Evolutionary conservation across 805 yeast species (phyloP).

Genomic region (Wickerhamia fluorescens): DNA sequence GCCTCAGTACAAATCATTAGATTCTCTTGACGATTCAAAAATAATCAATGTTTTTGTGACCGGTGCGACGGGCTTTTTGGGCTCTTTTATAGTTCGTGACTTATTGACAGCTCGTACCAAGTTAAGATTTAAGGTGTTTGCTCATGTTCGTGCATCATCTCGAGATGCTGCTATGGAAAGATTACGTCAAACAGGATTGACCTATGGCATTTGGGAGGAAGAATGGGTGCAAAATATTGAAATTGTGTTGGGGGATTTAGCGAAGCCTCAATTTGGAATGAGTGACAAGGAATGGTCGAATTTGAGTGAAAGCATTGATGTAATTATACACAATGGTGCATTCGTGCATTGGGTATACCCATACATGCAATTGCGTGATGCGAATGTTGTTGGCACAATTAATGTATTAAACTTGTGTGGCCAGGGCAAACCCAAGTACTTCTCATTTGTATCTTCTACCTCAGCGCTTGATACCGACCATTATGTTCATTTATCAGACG

Average conservation of each 20-base stretch:
- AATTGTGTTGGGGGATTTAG: conserved; percentile 78
- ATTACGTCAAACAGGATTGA: conserved; percentile 63
- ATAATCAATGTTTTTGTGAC: conserved; percentile 70
- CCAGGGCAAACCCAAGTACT: conserved; percentile 75
- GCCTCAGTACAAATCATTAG: conserved; percentile 39
- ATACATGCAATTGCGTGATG: conserved; percentile 80
- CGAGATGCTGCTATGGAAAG: conserved; percentile 68
- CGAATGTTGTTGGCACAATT: conserved; percentile 84
- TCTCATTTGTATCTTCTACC: conserved; percentile 92
- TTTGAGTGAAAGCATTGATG: conserved; percentile 60
- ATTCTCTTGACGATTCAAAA: conserved; percentile 25
- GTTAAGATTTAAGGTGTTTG: conserved; percentile 53
- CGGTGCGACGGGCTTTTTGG: conserved; percentile 95
- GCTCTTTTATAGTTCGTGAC: conserved; percentile 80
- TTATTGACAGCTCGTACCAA: conserved; percentile 49
- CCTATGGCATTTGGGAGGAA: conserved; percentile 78
- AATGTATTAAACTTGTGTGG: conserved; percentile 75
- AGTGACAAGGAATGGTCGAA: conserved; percentile 46
- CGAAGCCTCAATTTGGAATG: conserved; percentile 68
- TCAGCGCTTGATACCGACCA: conserved; percentile 84
- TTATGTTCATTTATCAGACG: conserved; percentile 71
- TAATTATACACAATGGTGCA: conserved; percentile 94
- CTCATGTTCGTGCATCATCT: conserved; percentile 85
- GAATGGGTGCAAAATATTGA: conserved; percentile 50
- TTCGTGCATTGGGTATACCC: conserved; percentile 99